phyloP scores from a whole-genome alignment of 2,329 filamentous ascomycete species.

The Phoma herbarum region DNA sequence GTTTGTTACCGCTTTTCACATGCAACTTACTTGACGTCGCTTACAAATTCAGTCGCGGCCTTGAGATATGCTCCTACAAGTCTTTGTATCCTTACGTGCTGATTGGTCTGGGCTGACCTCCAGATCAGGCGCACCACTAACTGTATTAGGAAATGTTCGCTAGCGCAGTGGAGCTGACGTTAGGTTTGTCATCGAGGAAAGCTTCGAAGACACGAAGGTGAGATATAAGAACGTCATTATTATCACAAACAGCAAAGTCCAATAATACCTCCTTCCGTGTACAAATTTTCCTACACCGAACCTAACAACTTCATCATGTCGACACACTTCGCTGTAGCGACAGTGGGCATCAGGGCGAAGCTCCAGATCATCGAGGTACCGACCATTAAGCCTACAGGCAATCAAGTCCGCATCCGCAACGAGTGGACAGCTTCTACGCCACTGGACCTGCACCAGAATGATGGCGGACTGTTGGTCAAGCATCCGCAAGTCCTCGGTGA shows the following conservation, averaged over 20 bases:
- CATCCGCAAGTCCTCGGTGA: constrained; percentile 63
- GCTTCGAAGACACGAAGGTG: background rate
- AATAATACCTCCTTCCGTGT: too few species aligned
- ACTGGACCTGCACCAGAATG: constrained; percentile 68
- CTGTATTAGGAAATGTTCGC: constrained; percentile 13
- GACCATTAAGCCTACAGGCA: constrained; percentile 43
- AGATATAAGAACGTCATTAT: too few species aligned
- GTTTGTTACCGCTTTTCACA: background rate
- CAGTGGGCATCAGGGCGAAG: constrained; percentile 48
- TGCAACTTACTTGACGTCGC: background rate
- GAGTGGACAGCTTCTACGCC: constrained; percentile 69
- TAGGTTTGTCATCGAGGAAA: constrained; percentile 4
- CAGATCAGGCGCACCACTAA: constrained; percentile 3
- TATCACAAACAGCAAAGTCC: too few species aligned
- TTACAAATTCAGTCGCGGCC: background rate
- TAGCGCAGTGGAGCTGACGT: background rate
- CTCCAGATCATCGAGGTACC: constrained; percentile 50
- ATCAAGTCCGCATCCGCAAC: constrained; percentile 64
- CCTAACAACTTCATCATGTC: constrained; percentile 25
- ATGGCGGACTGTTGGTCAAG: constrained; percentile 65
- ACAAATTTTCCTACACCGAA: too few species aligned
- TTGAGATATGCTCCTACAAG: background rate
- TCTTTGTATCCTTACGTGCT: background rate
- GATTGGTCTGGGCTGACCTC: background rate
- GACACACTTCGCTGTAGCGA: constrained; percentile 54